phyloP scores from a whole-genome alignment of 2,329 filamentous ascomycete species.

The Calonectria naviculata region DNA sequence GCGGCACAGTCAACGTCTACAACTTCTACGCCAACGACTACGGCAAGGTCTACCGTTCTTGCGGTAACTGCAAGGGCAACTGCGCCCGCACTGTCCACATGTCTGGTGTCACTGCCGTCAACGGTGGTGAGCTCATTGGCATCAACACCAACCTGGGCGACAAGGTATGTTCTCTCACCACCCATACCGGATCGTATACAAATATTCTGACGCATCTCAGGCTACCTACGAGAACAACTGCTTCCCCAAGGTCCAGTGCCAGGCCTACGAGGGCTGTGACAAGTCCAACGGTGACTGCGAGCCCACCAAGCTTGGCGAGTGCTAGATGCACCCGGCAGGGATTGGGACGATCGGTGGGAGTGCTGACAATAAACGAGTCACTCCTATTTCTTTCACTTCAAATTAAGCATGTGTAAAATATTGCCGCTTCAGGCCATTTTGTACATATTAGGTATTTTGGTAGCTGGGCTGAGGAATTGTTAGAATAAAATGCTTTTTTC shows the following conservation, averaged over 20 bases:
- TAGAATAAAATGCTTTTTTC: not conserved
- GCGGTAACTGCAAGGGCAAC: slow-evolving; percentile 42
- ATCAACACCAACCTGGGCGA: slow-evolving; percentile 54
- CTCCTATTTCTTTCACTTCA: not conserved
- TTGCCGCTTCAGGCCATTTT: not conserved
- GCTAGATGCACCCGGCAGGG: slow-evolving; percentile 28
- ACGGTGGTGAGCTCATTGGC: slow-evolving; percentile 56
- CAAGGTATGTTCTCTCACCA: slow-evolving; percentile 25
- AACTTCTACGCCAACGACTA: slow-evolving; percentile 58
- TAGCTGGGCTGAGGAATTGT: not conserved
- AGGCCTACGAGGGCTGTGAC: slow-evolving; percentile 44
- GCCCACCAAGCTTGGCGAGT: slow-evolving; percentile 40
- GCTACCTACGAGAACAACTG: slow-evolving; percentile 46
- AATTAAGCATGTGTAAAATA: not conserved
- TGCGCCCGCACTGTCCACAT: slow-evolving; percentile 56
- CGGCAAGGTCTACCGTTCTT: slow-evolving; percentile 52
- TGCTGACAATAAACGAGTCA: not conserved
- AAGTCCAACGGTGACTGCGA: slow-evolving; percentile 43
- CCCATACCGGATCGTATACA: not conserved
- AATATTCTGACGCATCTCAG: slow-evolving; percentile 20
- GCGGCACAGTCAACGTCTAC: slow-evolving; percentile 54
- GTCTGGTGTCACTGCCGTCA: slow-evolving; percentile 52
- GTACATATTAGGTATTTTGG: not conserved
- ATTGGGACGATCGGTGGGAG: not conserved
- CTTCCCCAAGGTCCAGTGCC: slow-evolving; percentile 41